Base-by-base conservation (phyloP, 441 rosid genomes). In the Bruguiera hainesii region DNA sequence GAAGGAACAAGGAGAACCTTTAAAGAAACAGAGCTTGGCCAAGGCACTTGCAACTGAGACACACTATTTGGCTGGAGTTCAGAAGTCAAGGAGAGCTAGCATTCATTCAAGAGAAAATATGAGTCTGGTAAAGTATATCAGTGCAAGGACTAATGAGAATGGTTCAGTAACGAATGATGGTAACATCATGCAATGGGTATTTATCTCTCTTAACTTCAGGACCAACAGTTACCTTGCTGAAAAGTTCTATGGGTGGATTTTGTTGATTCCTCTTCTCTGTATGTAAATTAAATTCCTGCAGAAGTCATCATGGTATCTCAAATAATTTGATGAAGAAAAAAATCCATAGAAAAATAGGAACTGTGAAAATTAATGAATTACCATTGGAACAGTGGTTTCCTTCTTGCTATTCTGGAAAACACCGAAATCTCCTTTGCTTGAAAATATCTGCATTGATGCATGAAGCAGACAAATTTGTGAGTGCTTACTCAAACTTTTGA, bases 381-480 rank as follows among this genome's bases (percentile, higher is more conserved):
- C 99, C 90, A 75, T 74, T 58, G 98, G 96, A 60, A 89, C 86
- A n/a, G 97, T 89, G 30, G 87, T 79, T 82, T 90, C 97, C 62
- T 83, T 81, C 82, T 90, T 92, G 83, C 71, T 82, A 77, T 84
- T 90, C 71, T 81, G 83, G 64, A 85, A 85, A 67, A 95, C 78
- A 18, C 97, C 98, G 55, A 90, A 77, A 67, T 92, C 95, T 62
- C 96, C 98, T 84, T 82, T 89, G 72, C 94, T 89, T 69, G 96
- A 84, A 71, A 90, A 80, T 79, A 92, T 87, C 97, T 92, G 84
- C 81, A 76, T 60, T 67, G 48, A 63, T 65, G 55, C 19, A 49
- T 26, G 16, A 63, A 72, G 57, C 18, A 56, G 48, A 42, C 4
- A 42, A 13, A 42, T 42, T 42, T 42, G 48, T 11, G 5, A 42